Evolutionary conservation across 257 asterid genomes (phyloP).

Genomic region (Eucommia ulmoides): DNA sequence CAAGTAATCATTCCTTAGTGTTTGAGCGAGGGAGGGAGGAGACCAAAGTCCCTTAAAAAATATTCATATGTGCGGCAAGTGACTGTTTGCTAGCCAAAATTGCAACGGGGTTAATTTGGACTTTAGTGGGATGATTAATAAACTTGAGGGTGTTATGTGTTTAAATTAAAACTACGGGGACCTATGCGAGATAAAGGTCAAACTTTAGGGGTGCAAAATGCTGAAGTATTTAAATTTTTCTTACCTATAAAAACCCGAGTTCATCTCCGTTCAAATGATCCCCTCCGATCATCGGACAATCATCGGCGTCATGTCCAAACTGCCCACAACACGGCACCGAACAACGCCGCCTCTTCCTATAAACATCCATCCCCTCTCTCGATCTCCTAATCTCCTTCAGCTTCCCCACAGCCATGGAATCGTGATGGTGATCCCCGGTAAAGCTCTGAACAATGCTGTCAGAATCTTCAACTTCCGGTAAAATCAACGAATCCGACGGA

Average conservation of each 20-base stretch:
- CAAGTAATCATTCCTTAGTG: too few species aligned
- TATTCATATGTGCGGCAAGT: not conserved
- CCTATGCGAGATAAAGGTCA: too few species aligned
- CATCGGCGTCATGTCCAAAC: constrained; percentile 30
- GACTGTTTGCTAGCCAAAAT: not conserved
- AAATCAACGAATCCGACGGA: constrained; percentile 32
- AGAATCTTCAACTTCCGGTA: constrained; percentile 49
- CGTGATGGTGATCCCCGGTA: constrained; percentile 17
- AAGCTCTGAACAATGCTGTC: constrained; percentile 36
- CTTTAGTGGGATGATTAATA: not conserved
- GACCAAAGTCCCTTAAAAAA: too few species aligned
- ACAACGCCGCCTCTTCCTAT: constrained; percentile 34
- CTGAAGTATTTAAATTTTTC: not conserved
- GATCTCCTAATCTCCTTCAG: constrained; percentile 26
- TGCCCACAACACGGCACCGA: constrained; percentile 34
- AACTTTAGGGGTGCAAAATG: not conserved
- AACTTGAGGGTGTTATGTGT: too few species aligned
- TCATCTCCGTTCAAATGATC: constrained; percentile 29
- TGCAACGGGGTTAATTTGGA: not conserved
- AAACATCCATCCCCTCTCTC: constrained; percentile 37
- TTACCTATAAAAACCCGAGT: constrained; percentile 30
- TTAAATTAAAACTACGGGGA: too few species aligned
- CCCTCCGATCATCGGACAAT: constrained; percentile 31
- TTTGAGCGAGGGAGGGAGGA: too few species aligned
- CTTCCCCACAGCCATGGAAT: constrained; percentile 23